A percentile compares a stretch with the other conserved stretches of the same genome.
Conservation (phyloP, 2,329 filamentous ascomycete species). For the Pestalotiopsis sp. region DNA sequence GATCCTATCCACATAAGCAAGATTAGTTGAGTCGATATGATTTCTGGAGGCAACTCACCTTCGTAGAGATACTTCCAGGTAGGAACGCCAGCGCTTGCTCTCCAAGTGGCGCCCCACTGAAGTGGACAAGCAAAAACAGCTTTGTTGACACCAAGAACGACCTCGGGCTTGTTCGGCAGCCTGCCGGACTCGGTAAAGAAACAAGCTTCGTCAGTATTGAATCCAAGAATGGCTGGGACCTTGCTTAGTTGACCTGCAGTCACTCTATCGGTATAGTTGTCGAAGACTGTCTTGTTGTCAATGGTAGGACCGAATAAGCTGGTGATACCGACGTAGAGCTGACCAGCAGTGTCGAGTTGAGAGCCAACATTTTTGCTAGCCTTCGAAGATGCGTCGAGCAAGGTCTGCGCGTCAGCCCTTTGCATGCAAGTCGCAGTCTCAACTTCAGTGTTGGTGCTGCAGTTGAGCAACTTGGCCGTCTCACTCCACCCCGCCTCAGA, state of each 20-base stretch:
- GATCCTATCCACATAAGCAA: neutral
- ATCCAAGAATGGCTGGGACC: neutral
- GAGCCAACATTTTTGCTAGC: neutral
- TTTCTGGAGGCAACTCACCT: neutral
- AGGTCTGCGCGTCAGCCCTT: neutral
- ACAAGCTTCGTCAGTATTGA: neutral
- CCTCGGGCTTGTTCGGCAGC: neutral
- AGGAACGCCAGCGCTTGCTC: neutral
- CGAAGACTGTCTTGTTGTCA: neutral
- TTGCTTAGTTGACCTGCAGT: neutral
- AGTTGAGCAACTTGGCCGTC: neutral
- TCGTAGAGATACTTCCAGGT: neutral
- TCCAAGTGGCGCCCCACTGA: neutral
- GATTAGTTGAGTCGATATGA: neutral
- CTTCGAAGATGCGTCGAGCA: neutral
- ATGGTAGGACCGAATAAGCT: neutral
- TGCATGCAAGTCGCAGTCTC: neutral
- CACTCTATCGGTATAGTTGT: neutral
- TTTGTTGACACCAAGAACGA: neutral
- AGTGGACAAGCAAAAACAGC: neutral
- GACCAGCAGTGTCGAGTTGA: neutral
- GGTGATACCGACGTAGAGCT: neutral
- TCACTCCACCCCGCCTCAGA: neutral
- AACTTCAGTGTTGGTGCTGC: neutral
- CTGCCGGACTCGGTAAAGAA: neutral